Evolutionary conservation across 2,329 filamentous ascomycete genomes (phyloP), one percentile per base, ranked within the genome.

Genomic region (Zymoseptoria crescenta): DNA sequence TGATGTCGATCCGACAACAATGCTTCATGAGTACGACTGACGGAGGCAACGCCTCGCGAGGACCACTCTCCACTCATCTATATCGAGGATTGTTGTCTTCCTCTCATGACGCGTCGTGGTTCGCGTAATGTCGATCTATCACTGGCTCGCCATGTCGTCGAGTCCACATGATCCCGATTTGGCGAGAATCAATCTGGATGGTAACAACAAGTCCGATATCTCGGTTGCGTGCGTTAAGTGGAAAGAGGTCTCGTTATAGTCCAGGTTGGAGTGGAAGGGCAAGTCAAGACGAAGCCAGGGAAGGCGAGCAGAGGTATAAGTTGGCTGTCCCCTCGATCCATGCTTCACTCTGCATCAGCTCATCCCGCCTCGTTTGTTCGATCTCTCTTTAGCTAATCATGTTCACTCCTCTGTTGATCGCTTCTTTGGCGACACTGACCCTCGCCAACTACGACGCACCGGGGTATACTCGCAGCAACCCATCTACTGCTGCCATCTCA

Each of bases 401-500:
- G 35, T 45, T n/a, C 13, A 16, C 35, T 7, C 5, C 35, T 3
- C 3, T 45, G 5, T 2, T 45, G 13, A 16, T 45, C 35, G 35
- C 35, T 13, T 45, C 13, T 45, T 13, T 45, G 35, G 35, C 35
- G 35, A 45, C 16, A 13, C 35, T 45, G 35, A 45, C 35, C 35
- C 35, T 45, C 35, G 35, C 35, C 7, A 16, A 16, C 9, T 13
- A 16, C 10, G 24, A 24, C 24, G 24, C 24, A 24, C 19, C 49
- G 19, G 51, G 51, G 24, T 52, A 52, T 13, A 52, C 24, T 19
- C 51, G 51, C 51, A 19, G 29, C 24, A n/a, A 29, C 27, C 29
- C 29, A 29, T 10, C 10, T n/a, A 19, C 24, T 30, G 20, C 51
- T 9, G 69, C 73, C 49, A 73, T 74, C 65, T 69, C 72, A 29